These are phyloP conservation scores for Penicillium fimorum DNA, from an alignment of 495 filamentous ascomycete species.

Conservation along the genomic window DNA sequence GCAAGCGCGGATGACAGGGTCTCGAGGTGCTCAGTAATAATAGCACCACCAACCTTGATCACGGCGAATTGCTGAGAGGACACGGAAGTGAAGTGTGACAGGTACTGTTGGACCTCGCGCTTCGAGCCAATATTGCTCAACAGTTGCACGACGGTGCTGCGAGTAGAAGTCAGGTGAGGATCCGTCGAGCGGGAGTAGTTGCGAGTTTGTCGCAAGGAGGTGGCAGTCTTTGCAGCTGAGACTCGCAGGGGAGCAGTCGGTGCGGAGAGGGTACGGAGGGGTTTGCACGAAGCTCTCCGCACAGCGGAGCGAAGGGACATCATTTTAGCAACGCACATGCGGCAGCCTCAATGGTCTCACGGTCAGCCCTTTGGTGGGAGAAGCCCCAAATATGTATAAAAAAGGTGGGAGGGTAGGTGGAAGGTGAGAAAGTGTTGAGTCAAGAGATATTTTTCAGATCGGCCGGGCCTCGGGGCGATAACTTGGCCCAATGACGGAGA, in stretches of 20 bases:
- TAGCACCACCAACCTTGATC: constrained; percentile 97
- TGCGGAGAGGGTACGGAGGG: constrained; percentile 50
- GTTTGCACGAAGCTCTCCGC: constrained; percentile 50
- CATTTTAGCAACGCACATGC: constrained; percentile 51
- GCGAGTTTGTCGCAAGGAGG: constrained; percentile 37
- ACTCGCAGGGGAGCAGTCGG: constrained; percentile 36
- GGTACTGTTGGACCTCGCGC: constrained; percentile 96
- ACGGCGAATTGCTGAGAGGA: constrained; percentile 98
- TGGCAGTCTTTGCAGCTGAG: constrained; percentile 21
- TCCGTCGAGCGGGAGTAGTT: constrained; percentile 49
- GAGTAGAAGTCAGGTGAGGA: constrained; percentile 58
- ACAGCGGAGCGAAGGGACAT: constrained; percentile 51
- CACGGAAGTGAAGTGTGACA: constrained; percentile 95
- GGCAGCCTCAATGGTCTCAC: constrained; percentile 43
- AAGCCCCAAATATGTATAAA: constrained; percentile 16
- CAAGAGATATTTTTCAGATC: constrained; percentile 30
- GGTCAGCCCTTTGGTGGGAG: constrained; percentile 21
- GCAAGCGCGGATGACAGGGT: constrained; percentile 83
- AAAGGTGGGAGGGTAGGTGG: constrained; percentile 12
- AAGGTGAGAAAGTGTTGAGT: constrained; percentile 20
- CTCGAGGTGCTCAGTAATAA: constrained; percentile 92
- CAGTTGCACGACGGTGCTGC: constrained; percentile 88
- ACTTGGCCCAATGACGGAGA: constrained; percentile 16
- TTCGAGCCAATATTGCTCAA: constrained; percentile 96
- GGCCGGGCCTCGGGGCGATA: constrained; percentile 31